Conservation (phyloP, 2,329 filamentous ascomycete species). For the Botrytis fragariae region DNA sequence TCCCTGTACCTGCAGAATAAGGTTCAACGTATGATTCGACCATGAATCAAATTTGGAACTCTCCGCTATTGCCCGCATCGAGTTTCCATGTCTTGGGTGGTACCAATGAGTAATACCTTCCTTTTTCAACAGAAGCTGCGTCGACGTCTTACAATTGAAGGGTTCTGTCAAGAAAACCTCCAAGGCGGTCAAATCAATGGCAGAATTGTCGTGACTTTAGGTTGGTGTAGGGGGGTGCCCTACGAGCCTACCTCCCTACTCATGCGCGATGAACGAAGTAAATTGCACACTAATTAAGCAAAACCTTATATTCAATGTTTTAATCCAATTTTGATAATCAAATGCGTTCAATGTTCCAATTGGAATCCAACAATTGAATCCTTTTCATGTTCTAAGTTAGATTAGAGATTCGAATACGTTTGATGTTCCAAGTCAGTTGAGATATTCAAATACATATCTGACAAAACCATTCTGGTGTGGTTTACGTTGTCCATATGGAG, state of each 20-base stretch:
- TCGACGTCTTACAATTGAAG: not conserved
- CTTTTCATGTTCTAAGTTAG: not conserved
- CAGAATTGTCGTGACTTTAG: not conserved
- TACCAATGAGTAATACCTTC: not conserved
- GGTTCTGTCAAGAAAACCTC: not conserved
- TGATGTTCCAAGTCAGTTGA: not conserved
- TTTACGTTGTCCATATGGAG: not conserved
- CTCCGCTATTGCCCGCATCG: not conserved
- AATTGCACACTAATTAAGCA: not conserved
- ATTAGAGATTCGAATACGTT: not conserved
- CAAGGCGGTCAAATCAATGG: not conserved
- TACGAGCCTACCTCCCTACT: not conserved
- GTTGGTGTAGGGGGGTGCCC: not conserved
- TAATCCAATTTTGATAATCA: not conserved
- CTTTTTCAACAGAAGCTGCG: not conserved
- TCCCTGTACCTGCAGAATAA: not conserved
- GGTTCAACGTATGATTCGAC: not conserved
- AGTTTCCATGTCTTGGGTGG: not conserved
- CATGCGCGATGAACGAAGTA: not conserved
- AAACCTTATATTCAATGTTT: slow-evolving; percentile 1
- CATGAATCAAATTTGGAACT: not conserved
- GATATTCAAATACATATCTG: not conserved
- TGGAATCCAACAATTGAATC: not conserved
- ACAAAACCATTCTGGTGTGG: not conserved
- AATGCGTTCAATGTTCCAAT: not conserved